A percentile compares a stretch with the other conserved stretches of the same genome.
phyloP scores from a whole-genome alignment of 768 basidiomycete genomes.

The Pleurotus tuber-regium region DNA sequence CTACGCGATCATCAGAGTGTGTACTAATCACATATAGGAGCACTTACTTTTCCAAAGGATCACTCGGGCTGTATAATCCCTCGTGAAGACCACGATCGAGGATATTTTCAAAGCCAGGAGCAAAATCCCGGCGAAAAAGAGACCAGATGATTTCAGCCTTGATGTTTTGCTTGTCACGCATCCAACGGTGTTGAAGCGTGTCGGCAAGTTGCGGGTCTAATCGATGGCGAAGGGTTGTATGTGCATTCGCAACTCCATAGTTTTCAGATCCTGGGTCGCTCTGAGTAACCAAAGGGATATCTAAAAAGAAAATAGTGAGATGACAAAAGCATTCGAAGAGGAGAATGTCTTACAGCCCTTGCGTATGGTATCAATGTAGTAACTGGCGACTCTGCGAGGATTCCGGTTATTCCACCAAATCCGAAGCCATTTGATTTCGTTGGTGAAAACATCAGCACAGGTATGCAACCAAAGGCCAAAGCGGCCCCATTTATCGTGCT shows the following conservation, averaged over 20 bases:
- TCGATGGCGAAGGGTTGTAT: slow-evolving; percentile 34
- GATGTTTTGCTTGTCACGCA: slow-evolving; percentile 34
- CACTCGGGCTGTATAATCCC: slow-evolving; percentile 26
- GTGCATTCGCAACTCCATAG: slow-evolving; percentile 41
- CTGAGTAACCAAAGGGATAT: slow-evolving; percentile 39
- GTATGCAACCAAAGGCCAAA: slow-evolving; percentile 35
- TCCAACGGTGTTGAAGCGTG: slow-evolving; percentile 41
- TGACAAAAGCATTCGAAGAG: neutral
- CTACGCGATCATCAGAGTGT: slow-evolving; percentile 12
- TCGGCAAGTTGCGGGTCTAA: slow-evolving; percentile 35
- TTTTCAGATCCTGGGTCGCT: slow-evolving; percentile 45
- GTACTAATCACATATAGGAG: neutral
- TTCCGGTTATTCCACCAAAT: slow-evolving; percentile 38
- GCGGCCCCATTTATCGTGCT: slow-evolving; percentile 45
- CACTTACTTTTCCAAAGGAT: slow-evolving; percentile 20
- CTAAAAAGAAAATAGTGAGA: slow-evolving; percentile 5
- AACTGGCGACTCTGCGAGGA: slow-evolving; percentile 22
- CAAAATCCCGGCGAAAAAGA: slow-evolving; percentile 26
- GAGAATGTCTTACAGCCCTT: slow-evolving; percentile 17
- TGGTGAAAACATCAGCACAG: slow-evolving; percentile 33
- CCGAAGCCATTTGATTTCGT: slow-evolving; percentile 31
- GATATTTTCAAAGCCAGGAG: slow-evolving; percentile 35
- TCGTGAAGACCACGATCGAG: slow-evolving; percentile 27
- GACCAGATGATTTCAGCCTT: slow-evolving; percentile 44
- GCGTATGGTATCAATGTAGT: slow-evolving; percentile 24